Evolutionary conservation across 192 early-diverging fungal species (phyloP).

Genomic region (Neocallimastix lanati): DNA sequence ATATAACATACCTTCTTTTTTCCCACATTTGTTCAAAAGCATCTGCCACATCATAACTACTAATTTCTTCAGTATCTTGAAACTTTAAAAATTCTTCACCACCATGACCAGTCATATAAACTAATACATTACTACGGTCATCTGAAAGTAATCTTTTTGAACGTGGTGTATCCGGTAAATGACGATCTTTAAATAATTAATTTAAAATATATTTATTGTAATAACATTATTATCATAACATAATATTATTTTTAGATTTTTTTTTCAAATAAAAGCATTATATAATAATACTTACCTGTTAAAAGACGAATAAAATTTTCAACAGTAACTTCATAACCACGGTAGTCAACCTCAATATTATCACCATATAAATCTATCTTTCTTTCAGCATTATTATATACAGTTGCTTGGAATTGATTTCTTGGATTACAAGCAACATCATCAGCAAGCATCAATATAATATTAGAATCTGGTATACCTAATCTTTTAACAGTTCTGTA

Average conservation of each 20-base stretch:
- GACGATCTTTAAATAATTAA: constrained; percentile 56
- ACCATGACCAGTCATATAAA: constrained; percentile 98
- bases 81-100: constrained; percentile 98
- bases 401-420: constrained; percentile 77
- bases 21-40: constrained; percentile 97
- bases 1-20: constrained; percentile 68
- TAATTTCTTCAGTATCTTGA: constrained; percentile 95
- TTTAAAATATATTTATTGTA: too few relatives aligned
- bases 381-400: constrained; percentile 68
- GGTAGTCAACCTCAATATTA: constrained; percentile 96
- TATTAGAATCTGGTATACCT: constrained; percentile 95
- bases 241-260: too few relatives aligned
- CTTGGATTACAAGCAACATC: constrained; percentile 97
- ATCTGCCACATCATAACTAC: constrained; percentile 85
- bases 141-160: constrained; percentile 89
- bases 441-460: constrained; percentile 98
- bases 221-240: too few relatives aligned
- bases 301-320: constrained; percentile 94
- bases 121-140: constrained; percentile 84
- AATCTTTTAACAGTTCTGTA: constrained; percentile 41
- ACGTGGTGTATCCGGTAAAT: constrained; percentile 67
- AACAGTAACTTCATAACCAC: constrained; percentile 97
- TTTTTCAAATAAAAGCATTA: too few relatives aligned
- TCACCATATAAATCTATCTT: constrained; percentile 78
- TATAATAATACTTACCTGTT: too few relatives aligned